phyloP scores from a whole-genome alignment of 371 early-diverging fungal genomes.

The Thermomucor indicae-seudaticae region DNA sequence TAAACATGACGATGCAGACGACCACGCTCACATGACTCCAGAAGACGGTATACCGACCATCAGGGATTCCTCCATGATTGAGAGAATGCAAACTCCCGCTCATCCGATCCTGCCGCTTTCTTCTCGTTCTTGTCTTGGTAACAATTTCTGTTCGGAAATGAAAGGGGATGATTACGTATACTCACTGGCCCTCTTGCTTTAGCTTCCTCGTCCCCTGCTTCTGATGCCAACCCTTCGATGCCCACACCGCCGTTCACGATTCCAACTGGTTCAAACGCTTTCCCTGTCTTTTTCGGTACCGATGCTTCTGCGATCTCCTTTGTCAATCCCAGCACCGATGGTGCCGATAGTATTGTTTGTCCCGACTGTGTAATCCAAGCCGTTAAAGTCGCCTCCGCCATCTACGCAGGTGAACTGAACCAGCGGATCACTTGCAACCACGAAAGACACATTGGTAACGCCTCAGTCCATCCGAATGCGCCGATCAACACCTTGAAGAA shows the following conservation, averaged over 20 bases:
- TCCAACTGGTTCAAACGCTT: constrained; percentile 7
- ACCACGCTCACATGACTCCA: constrained; percentile 13
- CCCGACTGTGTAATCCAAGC: constrained; percentile 40
- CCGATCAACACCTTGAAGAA: constrained; percentile 38
- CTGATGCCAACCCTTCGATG: constrained; percentile 6
- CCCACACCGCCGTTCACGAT: constrained; percentile 18
- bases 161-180: not conserved
- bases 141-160: not conserved
- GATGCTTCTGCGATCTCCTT: constrained; percentile 2
- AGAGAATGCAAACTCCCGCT: constrained; percentile 11
- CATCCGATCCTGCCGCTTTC: constrained; percentile 9
- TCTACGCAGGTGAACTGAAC: constrained; percentile 42
- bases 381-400: constrained; percentile 45
- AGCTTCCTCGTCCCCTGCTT: not conserved
- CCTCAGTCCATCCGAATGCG: constrained; percentile 14
- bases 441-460: constrained; percentile 6
- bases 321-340: not conserved
- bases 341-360: constrained; percentile 17
- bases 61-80: constrained; percentile 12
- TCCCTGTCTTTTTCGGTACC: constrained; percentile 9
- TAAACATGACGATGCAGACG: not conserved
- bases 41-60: constrained; percentile 21
- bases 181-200: not conserved
- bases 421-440: constrained; percentile 46
- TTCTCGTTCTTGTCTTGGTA: constrained; percentile 11